Percentiles rank a stretch among this genome's conserved stretches.
Conservation (phyloP, 2,329 filamentous ascomycete species). For the Arthrobotrys musiformis region DNA sequence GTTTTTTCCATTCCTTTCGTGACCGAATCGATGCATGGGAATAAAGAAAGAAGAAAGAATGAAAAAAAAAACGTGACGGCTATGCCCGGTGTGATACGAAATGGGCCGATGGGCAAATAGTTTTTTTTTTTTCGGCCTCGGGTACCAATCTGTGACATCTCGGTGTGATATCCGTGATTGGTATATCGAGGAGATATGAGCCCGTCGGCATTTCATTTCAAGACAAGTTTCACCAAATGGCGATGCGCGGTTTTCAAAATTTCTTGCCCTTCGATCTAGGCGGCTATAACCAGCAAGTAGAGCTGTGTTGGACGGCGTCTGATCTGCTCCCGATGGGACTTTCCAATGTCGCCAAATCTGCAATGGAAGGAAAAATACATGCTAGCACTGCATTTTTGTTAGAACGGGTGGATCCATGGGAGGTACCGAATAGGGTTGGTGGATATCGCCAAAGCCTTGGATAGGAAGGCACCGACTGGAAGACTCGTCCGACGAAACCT, state of each 20-base stretch:
- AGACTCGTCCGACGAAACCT: constrained; percentile 29
- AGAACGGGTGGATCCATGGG: constrained; percentile 41
- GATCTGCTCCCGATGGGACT: constrained; percentile 23
- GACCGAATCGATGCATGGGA: constrained; percentile 21
- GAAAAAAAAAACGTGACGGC: constrained; percentile 42
- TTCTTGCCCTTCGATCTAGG: constrained; percentile 19
- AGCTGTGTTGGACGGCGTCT: constrained; percentile 41
- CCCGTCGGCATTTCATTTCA: constrained; percentile 41
- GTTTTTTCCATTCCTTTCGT: constrained; percentile 22
- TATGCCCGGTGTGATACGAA: constrained; percentile 51
- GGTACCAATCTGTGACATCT: constrained; percentile 28
- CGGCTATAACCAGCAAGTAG: constrained; percentile 39
- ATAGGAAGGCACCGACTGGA: constrained; percentile 43
- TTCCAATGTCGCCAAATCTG: constrained; percentile 37
- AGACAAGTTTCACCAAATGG: constrained; percentile 42
- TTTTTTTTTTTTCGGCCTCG: constrained; percentile 30
- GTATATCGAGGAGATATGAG: constrained; percentile 54
- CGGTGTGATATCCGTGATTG: constrained; percentile 41
- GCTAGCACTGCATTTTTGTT: constrained; percentile 18
- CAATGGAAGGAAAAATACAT: background rate
- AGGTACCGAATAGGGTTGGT: constrained; percentile 51
- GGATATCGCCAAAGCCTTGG: constrained; percentile 46
- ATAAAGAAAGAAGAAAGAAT: background rate
- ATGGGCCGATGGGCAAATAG: constrained; percentile 1
- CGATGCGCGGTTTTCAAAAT: constrained; percentile 2